Evolutionary conservation across 2,329 filamentous ascomycete genomes (phyloP).

Genomic region (Colletotrichum higginsianum): DNA sequence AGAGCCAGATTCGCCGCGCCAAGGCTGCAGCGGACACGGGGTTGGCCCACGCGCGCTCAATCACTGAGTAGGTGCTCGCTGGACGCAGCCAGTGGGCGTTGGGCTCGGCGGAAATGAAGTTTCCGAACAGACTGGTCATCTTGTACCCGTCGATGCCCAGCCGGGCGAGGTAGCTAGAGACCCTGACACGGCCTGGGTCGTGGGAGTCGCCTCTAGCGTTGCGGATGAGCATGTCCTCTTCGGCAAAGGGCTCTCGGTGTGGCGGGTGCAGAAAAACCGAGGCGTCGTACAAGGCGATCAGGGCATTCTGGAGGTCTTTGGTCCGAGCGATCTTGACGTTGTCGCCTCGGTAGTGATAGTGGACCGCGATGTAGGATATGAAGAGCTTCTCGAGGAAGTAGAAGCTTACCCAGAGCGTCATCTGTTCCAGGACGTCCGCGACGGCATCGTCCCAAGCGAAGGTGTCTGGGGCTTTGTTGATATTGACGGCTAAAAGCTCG

Average conservation of each 20-base stretch:
- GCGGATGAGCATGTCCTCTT: slow-evolving; percentile 47
- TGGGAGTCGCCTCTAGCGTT: slow-evolving; percentile 47
- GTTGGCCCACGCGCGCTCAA: slow-evolving; percentile 48
- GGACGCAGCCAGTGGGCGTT: slow-evolving; percentile 48
- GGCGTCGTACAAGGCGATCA: slow-evolving; percentile 48
- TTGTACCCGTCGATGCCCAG: slow-evolving; percentile 48
- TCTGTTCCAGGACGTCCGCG: slow-evolving; percentile 19
- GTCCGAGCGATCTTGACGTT: slow-evolving; percentile 34
- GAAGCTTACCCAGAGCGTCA: slow-evolving; percentile 47
- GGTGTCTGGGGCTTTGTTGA: slow-evolving; percentile 28
- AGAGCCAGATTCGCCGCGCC: slow-evolving; percentile 49
- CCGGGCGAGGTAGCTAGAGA: slow-evolving; percentile 46
- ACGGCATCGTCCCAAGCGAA: slow-evolving; percentile 34
- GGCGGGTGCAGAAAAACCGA: slow-evolving; percentile 47
- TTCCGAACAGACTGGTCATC: slow-evolving; percentile 47
- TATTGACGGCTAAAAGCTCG: slow-evolving; percentile 41
- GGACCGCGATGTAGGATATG: slow-evolving; percentile 50
- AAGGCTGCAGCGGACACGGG: slow-evolving; percentile 47
- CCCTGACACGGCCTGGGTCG: slow-evolving; percentile 44
- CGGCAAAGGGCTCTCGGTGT: slow-evolving; percentile 43
- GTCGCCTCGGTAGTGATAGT: slow-evolving; percentile 49
- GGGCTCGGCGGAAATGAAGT: slow-evolving; percentile 46
- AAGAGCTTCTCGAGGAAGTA: slow-evolving; percentile 49
- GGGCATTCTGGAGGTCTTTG: slow-evolving; percentile 48
- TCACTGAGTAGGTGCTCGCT: slow-evolving; percentile 45